Conservation (phyloP, 2,329 filamentous ascomycete genomes). For the Apiospora koreana region DNA sequence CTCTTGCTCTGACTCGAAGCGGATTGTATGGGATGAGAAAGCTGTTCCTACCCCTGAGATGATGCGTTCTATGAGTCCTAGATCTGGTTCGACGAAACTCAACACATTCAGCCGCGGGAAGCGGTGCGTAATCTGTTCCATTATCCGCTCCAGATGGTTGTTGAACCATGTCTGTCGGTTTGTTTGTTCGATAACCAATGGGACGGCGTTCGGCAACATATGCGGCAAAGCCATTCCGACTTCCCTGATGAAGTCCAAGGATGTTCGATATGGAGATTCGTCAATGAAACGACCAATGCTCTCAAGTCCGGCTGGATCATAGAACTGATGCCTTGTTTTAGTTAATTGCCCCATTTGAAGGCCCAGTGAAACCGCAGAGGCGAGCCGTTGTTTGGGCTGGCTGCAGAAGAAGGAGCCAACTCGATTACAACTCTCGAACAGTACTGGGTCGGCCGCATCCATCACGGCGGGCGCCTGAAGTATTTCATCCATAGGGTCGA, state of each 20-base stretch:
- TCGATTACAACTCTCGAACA: slow-evolving; percentile 38
- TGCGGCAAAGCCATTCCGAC: slow-evolving; percentile 27
- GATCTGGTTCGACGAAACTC: slow-evolving; percentile 33
- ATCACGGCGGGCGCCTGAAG: slow-evolving; percentile 18
- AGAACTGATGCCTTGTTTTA: not conserved
- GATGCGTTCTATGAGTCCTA: slow-evolving; percentile 33
- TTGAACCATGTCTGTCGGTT: slow-evolving; percentile 33
- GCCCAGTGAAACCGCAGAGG: too few species aligned
- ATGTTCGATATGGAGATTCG: slow-evolving; percentile 31
- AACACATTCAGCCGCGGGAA: slow-evolving; percentile 42
- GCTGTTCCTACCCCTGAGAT: slow-evolving; percentile 31
- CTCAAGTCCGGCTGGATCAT: not conserved
- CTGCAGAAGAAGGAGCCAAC: slow-evolving; percentile 34
- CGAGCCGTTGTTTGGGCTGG: not conserved
- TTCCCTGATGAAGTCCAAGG: slow-evolving; percentile 31
- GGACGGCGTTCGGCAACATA: slow-evolving; percentile 24
- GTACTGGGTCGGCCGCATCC: slow-evolving; percentile 19
- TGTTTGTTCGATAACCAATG: slow-evolving; percentile 32
- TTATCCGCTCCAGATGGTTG: slow-evolving; percentile 33
- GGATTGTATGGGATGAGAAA: slow-evolving; percentile 33
- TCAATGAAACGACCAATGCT: slow-evolving; percentile 33
- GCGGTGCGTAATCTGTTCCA: slow-evolving; percentile 40
- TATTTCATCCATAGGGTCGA: slow-evolving; percentile 44
- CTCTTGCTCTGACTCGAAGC: not conserved
- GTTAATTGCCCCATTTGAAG: not conserved